Percentiles rank a stretch among this genome's conserved stretches.
Evolutionary conservation across 1,139 yeast genomes (phyloP).

Genomic region (Diutina catenulata): DNA sequence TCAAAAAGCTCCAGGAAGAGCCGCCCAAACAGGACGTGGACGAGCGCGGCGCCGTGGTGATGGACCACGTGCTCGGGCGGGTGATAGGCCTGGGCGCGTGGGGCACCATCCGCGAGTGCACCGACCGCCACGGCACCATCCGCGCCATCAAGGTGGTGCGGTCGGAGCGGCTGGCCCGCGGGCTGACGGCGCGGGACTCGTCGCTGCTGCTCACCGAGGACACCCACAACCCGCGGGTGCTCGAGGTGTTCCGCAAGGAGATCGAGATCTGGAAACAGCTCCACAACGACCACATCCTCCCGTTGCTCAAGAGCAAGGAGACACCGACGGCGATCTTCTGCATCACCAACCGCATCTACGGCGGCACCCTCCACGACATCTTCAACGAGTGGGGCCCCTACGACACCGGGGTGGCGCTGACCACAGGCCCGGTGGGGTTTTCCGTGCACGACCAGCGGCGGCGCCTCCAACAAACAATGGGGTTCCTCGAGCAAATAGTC

Average conservation of each 20-base stretch:
- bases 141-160: conserved; percentile 74
- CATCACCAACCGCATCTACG: conserved; percentile 56
- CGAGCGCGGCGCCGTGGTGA: conserved; percentile 49
- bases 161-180: conserved; percentile 47
- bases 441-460: conserved; percentile 17
- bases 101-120: conserved; percentile 79
- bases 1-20: conserved; percentile 14
- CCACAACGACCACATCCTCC: conserved; percentile 53
- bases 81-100: conserved; percentile 90
- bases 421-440: conserved; percentile 21
- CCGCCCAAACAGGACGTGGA: conserved; percentile 28
- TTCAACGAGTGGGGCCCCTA: conserved; percentile 57
- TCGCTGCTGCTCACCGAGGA: too few relatives aligned
- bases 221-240: conserved; percentile 13
- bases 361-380: conserved; percentile 75
- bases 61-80: conserved; percentile 56
- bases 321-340: conserved; percentile 58
- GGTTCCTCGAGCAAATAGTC: conserved; percentile 42
- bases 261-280: conserved; percentile 63
- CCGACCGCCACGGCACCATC: conserved; percentile 23
- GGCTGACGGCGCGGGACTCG: conserved; percentile 9
- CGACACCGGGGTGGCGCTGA: conserved; percentile 16
- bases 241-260: conserved; percentile 54
- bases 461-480: conserved; percentile 14
- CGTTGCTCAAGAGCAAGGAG: conserved; percentile 50